Conservation (phyloP, 805 yeast genomes). For the Blastobotrys chiropterorum region DNA sequence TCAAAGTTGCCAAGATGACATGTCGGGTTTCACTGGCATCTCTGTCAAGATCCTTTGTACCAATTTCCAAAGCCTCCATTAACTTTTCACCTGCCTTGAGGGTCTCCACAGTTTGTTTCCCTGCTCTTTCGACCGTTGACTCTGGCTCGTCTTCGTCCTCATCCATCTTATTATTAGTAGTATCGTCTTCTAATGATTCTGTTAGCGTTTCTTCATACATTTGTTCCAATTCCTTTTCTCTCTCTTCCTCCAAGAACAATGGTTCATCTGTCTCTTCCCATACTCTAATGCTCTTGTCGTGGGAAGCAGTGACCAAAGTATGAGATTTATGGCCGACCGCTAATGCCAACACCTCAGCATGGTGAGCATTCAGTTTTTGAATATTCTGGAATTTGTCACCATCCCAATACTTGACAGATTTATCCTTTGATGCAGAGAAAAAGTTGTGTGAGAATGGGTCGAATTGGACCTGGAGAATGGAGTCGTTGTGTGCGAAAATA, state of each 20-base stretch:
- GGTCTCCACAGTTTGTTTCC: slow-evolving; percentile 82
- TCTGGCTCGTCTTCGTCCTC: slow-evolving; percentile 33
- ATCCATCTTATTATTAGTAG: slow-evolving; percentile 33
- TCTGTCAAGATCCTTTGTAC: slow-evolving; percentile 60
- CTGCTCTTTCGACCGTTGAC: slow-evolving; percentile 51
- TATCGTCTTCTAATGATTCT: slow-evolving; percentile 58
- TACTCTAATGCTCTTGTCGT: slow-evolving; percentile 87
- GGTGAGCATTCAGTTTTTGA: slow-evolving; percentile 81
- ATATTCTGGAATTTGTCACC: slow-evolving; percentile 94
- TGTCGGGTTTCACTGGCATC: slow-evolving; percentile 50
- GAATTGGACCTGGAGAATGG: slow-evolving; percentile 82
- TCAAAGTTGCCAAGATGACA: slow-evolving; percentile 68
- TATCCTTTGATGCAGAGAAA: slow-evolving; percentile 87
- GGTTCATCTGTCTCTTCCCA: slow-evolving; percentile 94
- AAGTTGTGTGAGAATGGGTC: slow-evolving; percentile 83
- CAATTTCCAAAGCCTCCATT: slow-evolving; percentile 87
- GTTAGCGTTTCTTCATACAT: slow-evolving; percentile 76
- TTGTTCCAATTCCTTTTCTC: slow-evolving; percentile 93
- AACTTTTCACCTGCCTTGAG: slow-evolving; percentile 90
- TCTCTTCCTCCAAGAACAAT: slow-evolving; percentile 94
- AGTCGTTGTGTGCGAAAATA: slow-evolving; percentile 93
- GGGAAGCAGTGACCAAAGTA: slow-evolving; percentile 75
- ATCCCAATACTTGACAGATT: slow-evolving; percentile 91
- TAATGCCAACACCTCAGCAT: slow-evolving; percentile 88
- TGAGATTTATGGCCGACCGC: slow-evolving; percentile 66